Percentiles rank a stretch among this genome's conserved stretches.
Conservation (phyloP, 2,329 filamentous ascomycete genomes). For the Pestalotiopsis sp. region DNA sequence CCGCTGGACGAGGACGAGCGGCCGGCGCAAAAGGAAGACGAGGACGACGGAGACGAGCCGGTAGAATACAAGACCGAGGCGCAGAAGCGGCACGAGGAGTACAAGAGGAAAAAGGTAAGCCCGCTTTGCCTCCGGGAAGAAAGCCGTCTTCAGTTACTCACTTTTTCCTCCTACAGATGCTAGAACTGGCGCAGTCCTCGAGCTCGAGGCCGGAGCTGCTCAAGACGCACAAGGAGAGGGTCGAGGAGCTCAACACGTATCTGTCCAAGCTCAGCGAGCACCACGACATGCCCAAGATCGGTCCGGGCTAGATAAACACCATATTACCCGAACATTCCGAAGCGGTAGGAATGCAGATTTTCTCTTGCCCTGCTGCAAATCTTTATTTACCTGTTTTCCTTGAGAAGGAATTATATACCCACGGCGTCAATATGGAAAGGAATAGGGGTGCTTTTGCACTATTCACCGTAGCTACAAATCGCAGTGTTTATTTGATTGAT, state of each 20-base stretch:
- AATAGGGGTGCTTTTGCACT: background rate
- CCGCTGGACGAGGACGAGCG: conserved; percentile 19
- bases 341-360: background rate
- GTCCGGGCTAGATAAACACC: conserved; percentile 50
- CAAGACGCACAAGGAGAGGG: conserved; percentile 95
- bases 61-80: conserved; percentile 74
- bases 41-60: conserved; percentile 30
- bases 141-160: too few species aligned
- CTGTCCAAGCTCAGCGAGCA: conserved; percentile 91
- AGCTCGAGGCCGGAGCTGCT: conserved; percentile 71
- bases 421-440: background rate
- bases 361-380: background rate
- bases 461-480: background rate
- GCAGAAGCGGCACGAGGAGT: conserved; percentile 80
- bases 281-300: conserved; percentile 87
- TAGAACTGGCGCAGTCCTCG: conserved; percentile 71
- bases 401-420: background rate
- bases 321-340: background rate
- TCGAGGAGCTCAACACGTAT: conserved; percentile 95
- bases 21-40: conserved; percentile 33
- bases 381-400: background rate
- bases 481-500: background rate
- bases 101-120: conserved; percentile 75
- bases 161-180: conserved; percentile 58
- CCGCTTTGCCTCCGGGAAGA: background rate